Percentiles rank a stretch among this genome's conserved stretches.
Evolutionary conservation across 768 basidiomycete genomes (phyloP).

Genomic region (Pulveroboletus sp.): DNA sequence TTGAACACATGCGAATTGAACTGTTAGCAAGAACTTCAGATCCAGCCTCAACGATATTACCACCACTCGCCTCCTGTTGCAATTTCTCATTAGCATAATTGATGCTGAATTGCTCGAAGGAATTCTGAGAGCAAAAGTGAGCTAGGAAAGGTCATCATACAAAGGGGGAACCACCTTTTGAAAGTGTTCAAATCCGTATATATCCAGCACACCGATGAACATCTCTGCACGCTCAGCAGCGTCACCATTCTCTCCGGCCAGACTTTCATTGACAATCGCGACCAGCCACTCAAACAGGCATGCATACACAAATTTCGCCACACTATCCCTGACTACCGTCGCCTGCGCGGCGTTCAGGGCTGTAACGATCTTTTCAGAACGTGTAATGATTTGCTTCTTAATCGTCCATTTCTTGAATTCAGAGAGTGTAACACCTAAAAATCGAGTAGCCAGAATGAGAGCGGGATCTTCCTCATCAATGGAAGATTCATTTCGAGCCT

Average conservation of each 20-base stretch:
- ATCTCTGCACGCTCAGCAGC: slow-evolving; percentile 89
- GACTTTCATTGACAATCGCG: slow-evolving; percentile 93
- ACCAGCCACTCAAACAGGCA: slow-evolving; percentile 99
- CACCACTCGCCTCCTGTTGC: slow-evolving; percentile 81
- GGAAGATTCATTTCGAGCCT: slow-evolving; percentile 75
- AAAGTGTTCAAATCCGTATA: slow-evolving; percentile 97
- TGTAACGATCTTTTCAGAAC: slow-evolving; percentile 94
- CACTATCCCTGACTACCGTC: slow-evolving; percentile 90
- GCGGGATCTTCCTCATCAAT: slow-evolving; percentile 83
- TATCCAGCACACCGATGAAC: slow-evolving; percentile 99
- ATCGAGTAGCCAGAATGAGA: slow-evolving; percentile 77
- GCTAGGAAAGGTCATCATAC: background rate
- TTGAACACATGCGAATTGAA: slow-evolving; percentile 99
- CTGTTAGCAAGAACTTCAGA: slow-evolving; percentile 38
- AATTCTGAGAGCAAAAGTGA: slow-evolving; percentile 51
- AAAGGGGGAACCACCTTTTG: slow-evolving; percentile 63
- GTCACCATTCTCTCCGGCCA: slow-evolving; percentile 93
- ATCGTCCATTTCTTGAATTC: slow-evolving; percentile 99
- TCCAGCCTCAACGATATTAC: background rate
- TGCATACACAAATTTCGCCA: slow-evolving; percentile 98
- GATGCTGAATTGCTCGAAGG: slow-evolving; percentile 98
- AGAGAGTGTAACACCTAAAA: slow-evolving; percentile 83
- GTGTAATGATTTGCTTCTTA: slow-evolving; percentile 95
- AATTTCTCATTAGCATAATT: slow-evolving; percentile 99
- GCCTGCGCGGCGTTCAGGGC: slow-evolving; percentile 84